phyloP scores from a whole-genome alignment of 169 alveolate genomes.

The Plasmodium ovale region DNA sequence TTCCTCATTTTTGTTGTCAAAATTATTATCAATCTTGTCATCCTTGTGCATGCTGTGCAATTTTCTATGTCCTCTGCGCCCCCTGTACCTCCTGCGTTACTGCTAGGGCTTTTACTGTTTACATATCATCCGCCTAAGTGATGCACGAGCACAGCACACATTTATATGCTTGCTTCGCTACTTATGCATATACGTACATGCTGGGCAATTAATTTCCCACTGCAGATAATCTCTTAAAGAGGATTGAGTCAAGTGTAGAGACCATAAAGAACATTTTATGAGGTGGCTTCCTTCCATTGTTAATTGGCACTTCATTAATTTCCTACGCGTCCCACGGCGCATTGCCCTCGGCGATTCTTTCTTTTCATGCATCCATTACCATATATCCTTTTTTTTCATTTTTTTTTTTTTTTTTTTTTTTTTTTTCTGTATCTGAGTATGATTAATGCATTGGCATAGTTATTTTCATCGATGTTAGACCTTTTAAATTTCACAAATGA shows the following conservation, averaged over 20 bases:
- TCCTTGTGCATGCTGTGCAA: not conserved
- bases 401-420: constrained; percentile 11
- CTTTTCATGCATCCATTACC: not conserved
- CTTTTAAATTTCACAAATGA: no score
- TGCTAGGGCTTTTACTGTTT: no score
- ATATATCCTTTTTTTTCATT: not conserved
- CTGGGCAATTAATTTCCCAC: no score
- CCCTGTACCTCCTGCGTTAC: no score
- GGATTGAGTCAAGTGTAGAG: constrained; percentile 73
- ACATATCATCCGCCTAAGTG: no score
- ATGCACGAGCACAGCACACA: no score
- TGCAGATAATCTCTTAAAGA: constrained; percentile 50
- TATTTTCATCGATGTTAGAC: no score
- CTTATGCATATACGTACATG: not conserved
- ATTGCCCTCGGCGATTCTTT: no score
- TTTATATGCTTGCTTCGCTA: not conserved
- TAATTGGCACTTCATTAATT: no score
- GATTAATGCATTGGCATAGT: no score
- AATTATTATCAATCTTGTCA: not conserved
- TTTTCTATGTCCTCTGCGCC: no score
- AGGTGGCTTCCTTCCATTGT: not conserved
- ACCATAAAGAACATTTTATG: constrained; percentile 63
- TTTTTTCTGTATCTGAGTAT: not conserved
- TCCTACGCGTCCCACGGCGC: no score
- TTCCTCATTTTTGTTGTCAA: not conserved